Percentiles rank a stretch among this genome's conserved stretches.
Evolutionary conservation across 2,329 filamentous ascomycete genomes (phyloP).

Genomic region (Aureobasidium sp.): DNA sequence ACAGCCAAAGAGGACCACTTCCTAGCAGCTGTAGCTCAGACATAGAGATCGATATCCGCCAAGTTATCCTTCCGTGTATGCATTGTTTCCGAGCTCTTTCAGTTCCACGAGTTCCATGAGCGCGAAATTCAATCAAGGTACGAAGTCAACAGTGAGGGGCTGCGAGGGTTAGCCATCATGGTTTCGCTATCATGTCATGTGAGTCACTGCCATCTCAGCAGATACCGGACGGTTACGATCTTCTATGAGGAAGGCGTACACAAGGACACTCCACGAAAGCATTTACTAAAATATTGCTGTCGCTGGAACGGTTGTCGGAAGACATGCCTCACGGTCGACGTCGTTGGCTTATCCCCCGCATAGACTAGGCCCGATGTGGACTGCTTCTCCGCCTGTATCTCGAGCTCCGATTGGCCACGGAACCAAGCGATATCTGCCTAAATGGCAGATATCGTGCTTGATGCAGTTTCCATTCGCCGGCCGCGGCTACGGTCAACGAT

Average conservation of each 20-base stretch:
- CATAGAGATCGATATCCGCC: not conserved
- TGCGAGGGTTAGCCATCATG: not conserved
- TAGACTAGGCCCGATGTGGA: not conserved
- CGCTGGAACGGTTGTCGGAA: not conserved
- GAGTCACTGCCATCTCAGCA: not conserved
- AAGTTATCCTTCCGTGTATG: not conserved
- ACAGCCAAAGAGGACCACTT: no score
- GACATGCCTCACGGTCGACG: not conserved
- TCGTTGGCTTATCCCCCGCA: conserved; percentile 5
- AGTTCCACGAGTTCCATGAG: not conserved
- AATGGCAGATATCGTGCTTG: not conserved
- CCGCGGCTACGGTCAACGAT: not conserved
- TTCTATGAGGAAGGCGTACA: not conserved
- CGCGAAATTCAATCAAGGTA: not conserved
- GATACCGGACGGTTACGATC: not conserved
- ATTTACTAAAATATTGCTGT: not conserved
- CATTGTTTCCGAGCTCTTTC: not conserved
- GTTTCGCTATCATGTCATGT: not conserved
- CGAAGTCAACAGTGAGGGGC: not conserved
- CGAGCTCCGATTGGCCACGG: not conserved
- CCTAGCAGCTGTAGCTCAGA: not conserved
- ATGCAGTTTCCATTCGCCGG: not conserved
- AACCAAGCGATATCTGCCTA: not conserved
- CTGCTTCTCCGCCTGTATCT: not conserved
- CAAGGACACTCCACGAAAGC: not conserved